Evolutionary conservation across 208 protist genomes (phyloP).

Genomic region (Leishmania tropica): DNA sequence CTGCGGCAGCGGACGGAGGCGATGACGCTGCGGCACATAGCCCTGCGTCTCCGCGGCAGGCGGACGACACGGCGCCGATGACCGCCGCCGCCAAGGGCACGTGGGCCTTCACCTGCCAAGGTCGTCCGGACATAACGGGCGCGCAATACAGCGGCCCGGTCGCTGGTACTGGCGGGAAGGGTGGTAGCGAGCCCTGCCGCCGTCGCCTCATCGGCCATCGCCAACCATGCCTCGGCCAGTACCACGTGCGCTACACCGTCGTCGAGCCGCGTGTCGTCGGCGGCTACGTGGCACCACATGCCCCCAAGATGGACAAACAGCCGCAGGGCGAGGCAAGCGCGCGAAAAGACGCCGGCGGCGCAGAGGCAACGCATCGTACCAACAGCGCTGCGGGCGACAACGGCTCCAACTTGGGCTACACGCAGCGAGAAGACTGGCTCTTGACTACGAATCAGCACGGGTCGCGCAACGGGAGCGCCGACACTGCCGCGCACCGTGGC

Average conservation of each 20-base stretch:
- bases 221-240: constrained; percentile 71
- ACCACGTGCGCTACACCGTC: constrained; percentile 58
- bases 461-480: constrained; percentile 7
- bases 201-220: constrained; percentile 46
- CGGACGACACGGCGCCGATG: neutral
- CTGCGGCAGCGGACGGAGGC: neutral
- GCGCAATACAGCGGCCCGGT: neutral
- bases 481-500: neutral
- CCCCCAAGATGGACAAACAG: neutral
- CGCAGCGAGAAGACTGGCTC: constrained; percentile 13
- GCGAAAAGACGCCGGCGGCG: neutral
- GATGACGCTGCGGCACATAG: neutral
- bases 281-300: constrained; percentile 59
- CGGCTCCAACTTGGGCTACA: neutral
- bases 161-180: neutral
- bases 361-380: neutral
- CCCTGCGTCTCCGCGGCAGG: constrained; percentile 3
- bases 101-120: constrained; percentile 50
- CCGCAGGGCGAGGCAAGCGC: neutral
- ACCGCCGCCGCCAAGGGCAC: constrained; percentile 26
- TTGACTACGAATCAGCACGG: neutral
- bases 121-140: constrained; percentile 20
- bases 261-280: constrained; percentile 69
- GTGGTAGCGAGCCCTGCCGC: neutral
- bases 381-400: neutral